Conservation (phyloP, 106 monocot genomes). For the Platanthera guangdongensis region DNA sequence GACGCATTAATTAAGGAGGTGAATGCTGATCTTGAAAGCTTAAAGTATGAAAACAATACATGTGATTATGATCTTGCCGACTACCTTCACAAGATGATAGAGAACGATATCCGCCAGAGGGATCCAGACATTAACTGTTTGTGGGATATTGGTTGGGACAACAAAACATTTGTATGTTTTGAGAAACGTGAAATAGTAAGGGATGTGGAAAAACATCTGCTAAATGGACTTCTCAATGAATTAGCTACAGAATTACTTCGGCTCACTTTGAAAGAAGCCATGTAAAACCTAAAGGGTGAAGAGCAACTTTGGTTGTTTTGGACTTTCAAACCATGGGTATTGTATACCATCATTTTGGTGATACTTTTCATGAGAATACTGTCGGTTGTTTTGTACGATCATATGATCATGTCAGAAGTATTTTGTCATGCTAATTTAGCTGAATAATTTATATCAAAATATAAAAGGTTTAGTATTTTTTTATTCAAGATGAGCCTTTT, state of each 20-base stretch:
- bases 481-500: background rate
- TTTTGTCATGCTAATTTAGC: no score
- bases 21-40: slow-evolving; percentile 36
- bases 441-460: no score
- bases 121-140: slow-evolving; percentile 54
- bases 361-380: background rate
- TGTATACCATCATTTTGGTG: background rate
- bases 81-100: slow-evolving; percentile 30
- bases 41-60: slow-evolving; percentile 16
- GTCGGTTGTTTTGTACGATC: no score
- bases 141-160: slow-evolving; percentile 68
- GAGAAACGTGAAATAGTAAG: slow-evolving; percentile 37
- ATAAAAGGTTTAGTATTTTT: no score
- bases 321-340: background rate
- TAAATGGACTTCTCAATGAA: slow-evolving; percentile 54
- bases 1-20: slow-evolving; percentile 44
- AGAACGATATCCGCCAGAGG: slow-evolving; percentile 31
- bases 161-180: slow-evolving; percentile 10
- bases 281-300: background rate
- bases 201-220: slow-evolving; percentile 49
- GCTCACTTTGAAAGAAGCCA: background rate
- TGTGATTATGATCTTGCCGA: slow-evolving; percentile 22
- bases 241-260: slow-evolving; percentile 30
- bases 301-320: background rate
- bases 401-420: no score